Evolutionary conservation across 495 filamentous ascomycete genomes (phyloP).

Genomic region (Penicillium simplicissimum): DNA sequence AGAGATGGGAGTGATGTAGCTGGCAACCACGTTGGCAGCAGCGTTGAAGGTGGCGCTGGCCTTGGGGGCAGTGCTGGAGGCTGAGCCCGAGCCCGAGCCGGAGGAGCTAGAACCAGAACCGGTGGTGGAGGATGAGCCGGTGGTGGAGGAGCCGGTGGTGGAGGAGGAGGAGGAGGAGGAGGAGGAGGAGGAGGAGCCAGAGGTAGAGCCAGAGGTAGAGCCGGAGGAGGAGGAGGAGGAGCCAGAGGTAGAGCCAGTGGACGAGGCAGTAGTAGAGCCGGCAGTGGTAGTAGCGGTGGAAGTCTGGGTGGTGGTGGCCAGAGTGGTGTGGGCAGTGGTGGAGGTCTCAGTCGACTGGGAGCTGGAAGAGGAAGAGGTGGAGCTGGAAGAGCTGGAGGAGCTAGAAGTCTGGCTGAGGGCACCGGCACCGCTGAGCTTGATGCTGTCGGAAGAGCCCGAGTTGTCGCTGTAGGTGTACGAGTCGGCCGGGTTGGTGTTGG

Average conservation of each 20-base stretch:
- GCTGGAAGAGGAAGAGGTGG: constrained; percentile 20
- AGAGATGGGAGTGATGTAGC: constrained; percentile 28
- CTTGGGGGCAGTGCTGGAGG: constrained; percentile 21
- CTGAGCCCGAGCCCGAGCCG: constrained; percentile 18
- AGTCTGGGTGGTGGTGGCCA: constrained; percentile 8
- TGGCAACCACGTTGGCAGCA: constrained; percentile 27
- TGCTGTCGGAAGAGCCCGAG: constrained; percentile 67
- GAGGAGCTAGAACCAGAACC: constrained; percentile 17
- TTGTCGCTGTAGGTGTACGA: constrained; percentile 68
- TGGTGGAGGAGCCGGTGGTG: constrained; percentile 17
- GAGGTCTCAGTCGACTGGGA: constrained; percentile 18
- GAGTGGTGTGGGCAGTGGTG: constrained; percentile 16
- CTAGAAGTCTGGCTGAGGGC: constrained; percentile 11
- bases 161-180: constrained; percentile 20
- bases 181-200: constrained; percentile 6
- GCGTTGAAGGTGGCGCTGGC: constrained; percentile 27
- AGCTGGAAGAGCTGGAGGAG: constrained; percentile 13
- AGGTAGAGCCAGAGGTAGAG: constrained; percentile 12
- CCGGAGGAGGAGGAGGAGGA: constrained; percentile 16
- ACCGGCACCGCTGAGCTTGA: constrained; percentile 52
- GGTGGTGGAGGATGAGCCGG: constrained; percentile 22
- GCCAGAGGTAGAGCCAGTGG: neutral
- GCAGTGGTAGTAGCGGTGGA: constrained; percentile 13
- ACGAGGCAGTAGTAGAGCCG: constrained; percentile 21
- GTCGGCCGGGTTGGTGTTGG: constrained; percentile 43